Evolutionary conservation across 768 basidiomycete genomes (phyloP), one percentile per base, ranked within the genome.

Genomic region (Lactifluus echinatus): DNA sequence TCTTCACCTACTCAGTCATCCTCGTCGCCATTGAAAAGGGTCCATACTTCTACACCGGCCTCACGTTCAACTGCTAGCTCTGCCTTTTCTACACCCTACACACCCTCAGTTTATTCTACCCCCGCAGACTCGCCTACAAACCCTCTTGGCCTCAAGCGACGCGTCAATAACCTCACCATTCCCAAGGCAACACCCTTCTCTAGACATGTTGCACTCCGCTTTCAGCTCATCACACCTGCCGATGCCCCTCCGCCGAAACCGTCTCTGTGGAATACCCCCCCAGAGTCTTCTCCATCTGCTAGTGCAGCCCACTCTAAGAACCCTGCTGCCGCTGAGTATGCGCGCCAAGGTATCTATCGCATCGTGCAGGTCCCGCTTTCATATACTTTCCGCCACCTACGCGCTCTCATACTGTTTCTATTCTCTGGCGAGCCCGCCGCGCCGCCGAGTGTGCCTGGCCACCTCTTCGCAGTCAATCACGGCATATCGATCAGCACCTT

Each of bases 71-170:
- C 24, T 2, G 40, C 62, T 33, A 55, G 52, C 17, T 65, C 65
- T 28, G 57, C 55, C 4, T 64, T 64, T 34, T 64, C 70, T 24
- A 67, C 73, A 0, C 60, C 68, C 17, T 62, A 53, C 76, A 76
- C 66, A 67, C 80, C 63, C 0, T 58, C 53, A 1, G 49, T 57
- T 1, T 62, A 53, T 69, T 72, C 50, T 63, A 70, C 66, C 1
- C 82, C 85, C 4, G 78, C 74, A 6, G 85, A 88, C 70, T 86
- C 85, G 0, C 85, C 86, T 0, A 78, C 81, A 3, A 87, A 87
- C 63, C 86, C 85, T 0, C 83, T 87, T 57, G 83, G 84, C 15
- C 72, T 82, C 44, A 79, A 79, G 46, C 74, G 77, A 17, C 72
- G 73, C 14, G 53, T 67, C 3, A 39, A 60, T 12, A 66, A 68